phyloP scores from a whole-genome alignment of 1,284 basidiomycete species.

The Athelia psychrophila region DNA sequence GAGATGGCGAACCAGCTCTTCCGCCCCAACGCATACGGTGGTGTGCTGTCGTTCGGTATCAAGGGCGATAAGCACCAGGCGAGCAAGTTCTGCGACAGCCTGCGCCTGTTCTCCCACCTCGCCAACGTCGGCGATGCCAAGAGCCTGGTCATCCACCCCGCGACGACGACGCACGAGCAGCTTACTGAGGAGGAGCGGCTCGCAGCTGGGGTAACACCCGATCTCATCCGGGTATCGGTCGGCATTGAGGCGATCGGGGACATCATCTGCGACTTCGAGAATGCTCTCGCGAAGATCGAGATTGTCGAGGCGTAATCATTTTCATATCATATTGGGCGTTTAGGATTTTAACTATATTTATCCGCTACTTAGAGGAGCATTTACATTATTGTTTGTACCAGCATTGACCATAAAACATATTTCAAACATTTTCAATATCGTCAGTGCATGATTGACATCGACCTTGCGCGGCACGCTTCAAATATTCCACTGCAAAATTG shows the following conservation, averaged over 20 bases:
- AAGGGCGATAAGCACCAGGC: neutral
- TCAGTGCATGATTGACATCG: too few relatives aligned
- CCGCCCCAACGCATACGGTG: conserved; percentile 47
- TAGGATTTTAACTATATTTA: too few relatives aligned
- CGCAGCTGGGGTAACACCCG: conserved; percentile 73
- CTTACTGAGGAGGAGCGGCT: conserved; percentile 68
- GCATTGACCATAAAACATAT: too few relatives aligned
- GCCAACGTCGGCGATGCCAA: conserved; percentile 57
- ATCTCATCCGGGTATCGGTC: conserved; percentile 70
- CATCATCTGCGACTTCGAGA: conserved; percentile 83
- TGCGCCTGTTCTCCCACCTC: neutral
- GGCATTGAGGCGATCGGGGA: conserved; percentile 88
- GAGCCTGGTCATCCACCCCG: conserved; percentile 82
- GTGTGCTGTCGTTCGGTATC: conserved; percentile 58
- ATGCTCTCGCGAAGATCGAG: too few relatives aligned
- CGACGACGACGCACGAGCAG: conserved; percentile 83
- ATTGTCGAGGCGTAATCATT: too few relatives aligned
- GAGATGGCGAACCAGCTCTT: conserved; percentile 42
- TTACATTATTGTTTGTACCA: too few relatives aligned
- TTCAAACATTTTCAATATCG: too few relatives aligned
- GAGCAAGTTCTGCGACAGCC: neutral
- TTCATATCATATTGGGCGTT: too few relatives aligned
- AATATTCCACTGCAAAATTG: too few relatives aligned
- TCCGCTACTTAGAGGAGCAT: too few relatives aligned
- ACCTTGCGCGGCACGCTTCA: too few relatives aligned